A percentile compares a stretch with the other conserved stretches of the same genome.
phyloP scores from a whole-genome alignment of 2,329 filamentous ascomycete species.

The Fusarium pseudonygamai region DNA sequence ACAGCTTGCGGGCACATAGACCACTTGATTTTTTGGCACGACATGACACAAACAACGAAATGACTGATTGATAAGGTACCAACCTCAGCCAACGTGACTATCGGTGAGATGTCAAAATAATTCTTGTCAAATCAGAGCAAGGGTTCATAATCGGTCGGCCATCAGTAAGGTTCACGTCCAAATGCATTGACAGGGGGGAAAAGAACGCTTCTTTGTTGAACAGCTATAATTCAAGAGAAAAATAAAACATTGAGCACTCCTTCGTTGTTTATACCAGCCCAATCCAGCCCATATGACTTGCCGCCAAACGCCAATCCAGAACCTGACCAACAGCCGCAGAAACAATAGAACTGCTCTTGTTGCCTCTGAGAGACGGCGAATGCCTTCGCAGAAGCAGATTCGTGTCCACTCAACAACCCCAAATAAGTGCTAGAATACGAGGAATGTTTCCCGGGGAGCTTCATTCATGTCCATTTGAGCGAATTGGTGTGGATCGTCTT shows the following conservation, averaged over 20 bases:
- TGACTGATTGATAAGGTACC: slow-evolving; percentile 5
- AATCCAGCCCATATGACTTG: slow-evolving; percentile 27
- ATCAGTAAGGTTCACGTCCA: not conserved
- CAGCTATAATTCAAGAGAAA: slow-evolving; percentile 33
- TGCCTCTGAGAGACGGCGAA: not conserved
- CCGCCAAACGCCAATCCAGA: slow-evolving; percentile 41
- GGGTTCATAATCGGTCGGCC: not conserved
- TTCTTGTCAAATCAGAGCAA: not conserved
- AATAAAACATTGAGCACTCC: slow-evolving; percentile 23
- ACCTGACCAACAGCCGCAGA: slow-evolving; percentile 26
- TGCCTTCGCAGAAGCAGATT: not conserved
- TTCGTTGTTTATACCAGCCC: slow-evolving; percentile 31
- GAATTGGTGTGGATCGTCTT: not conserved
- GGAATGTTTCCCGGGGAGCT: not conserved
- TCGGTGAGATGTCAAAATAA: not conserved
- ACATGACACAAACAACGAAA: slow-evolving; percentile 35
- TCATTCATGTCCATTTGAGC: slow-evolving; percentile 1
- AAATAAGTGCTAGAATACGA: not conserved
- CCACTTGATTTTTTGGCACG: slow-evolving; percentile 24
- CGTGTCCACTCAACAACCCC: not conserved
- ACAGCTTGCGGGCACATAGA: slow-evolving; percentile 20
- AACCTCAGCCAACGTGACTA: not conserved
- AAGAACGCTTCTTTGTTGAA: slow-evolving; percentile 37
- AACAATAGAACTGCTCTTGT: slow-evolving; percentile 17
- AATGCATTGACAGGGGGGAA: not conserved